phyloP scores from a whole-genome alignment of 805 yeast species.

The Myxozyma mucilagina region DNA sequence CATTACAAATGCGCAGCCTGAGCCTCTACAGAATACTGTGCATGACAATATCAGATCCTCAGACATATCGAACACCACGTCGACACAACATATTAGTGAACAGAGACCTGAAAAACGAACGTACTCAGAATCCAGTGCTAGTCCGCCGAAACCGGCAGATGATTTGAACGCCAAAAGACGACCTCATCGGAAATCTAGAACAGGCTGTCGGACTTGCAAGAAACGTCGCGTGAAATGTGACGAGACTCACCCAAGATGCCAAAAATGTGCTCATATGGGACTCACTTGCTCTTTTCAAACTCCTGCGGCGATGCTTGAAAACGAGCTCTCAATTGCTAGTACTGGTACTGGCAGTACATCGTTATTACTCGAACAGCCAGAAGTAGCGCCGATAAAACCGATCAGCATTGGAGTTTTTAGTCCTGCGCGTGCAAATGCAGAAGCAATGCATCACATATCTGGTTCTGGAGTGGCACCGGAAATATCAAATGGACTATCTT shows the following conservation, averaged over 20 bases:
- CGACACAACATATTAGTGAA: too few relatives aligned
- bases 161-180: conserved; percentile 47
- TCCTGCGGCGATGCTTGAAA: conserved; percentile 20
- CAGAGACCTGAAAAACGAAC: neutral
- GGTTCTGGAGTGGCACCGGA: neutral
- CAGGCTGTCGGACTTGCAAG: conserved; percentile 89
- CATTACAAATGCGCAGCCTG: too few relatives aligned
- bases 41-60: too few relatives aligned
- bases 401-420: neutral
- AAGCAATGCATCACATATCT: neutral
- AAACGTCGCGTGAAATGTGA: conserved; percentile 90
- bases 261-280: conserved; percentile 76
- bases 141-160: neutral
- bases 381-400: neutral
- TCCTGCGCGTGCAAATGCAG: neutral
- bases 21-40: too few relatives aligned
- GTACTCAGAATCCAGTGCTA: neutral
- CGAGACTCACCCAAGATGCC: conserved; percentile 76
- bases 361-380: neutral
- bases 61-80: too few relatives aligned
- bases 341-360: conserved; percentile 9
- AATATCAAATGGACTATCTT: neutral
- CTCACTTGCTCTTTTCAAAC: conserved; percentile 66
- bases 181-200: conserved; percentile 84
- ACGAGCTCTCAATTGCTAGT: conserved; percentile 16